phyloP scores from a whole-genome alignment of 1,284 basidiomycete species.

The Ganoderma lingzhi region DNA sequence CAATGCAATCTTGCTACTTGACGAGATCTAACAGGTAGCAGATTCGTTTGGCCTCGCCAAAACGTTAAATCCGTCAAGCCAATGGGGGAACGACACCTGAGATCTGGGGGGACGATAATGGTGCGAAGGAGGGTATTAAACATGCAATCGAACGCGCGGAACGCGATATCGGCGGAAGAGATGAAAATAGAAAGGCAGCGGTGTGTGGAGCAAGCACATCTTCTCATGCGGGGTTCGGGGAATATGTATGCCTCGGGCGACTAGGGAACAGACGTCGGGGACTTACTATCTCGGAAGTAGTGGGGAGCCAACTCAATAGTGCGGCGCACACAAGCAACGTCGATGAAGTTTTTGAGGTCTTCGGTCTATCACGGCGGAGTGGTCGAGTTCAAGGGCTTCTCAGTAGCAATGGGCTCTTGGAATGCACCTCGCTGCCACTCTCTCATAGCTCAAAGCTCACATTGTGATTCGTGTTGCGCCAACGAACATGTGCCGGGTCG shows the following conservation, averaged over 20 bases:
- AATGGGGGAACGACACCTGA: not conserved
- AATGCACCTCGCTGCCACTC: not conserved
- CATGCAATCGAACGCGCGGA: conserved; percentile 19
- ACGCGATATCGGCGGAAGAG: conserved; percentile 3
- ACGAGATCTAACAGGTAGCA: not conserved
- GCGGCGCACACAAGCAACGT: not conserved
- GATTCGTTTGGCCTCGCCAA: conserved; percentile 9
- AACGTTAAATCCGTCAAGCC: not conserved
- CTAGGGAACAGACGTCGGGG: conserved; percentile 1
- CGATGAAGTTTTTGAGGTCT: not conserved
- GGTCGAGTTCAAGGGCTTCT: too few species aligned
- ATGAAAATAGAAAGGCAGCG: conserved; percentile 24
- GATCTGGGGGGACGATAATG: conserved; percentile 20
- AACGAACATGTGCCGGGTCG: not conserved
- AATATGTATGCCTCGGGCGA: conserved; percentile 1
- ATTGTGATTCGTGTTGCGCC: not conserved
- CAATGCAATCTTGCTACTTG: conserved; percentile 14
- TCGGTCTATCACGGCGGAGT: not conserved
- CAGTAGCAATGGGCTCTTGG: not conserved
- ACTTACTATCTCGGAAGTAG: conserved; percentile 3
- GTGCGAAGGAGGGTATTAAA: not conserved
- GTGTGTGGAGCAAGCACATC: not conserved
- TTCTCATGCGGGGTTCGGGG: conserved; percentile 13
- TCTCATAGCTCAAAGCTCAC: not conserved
- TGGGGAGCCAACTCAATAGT: not conserved